Evolutionary conservation across 306 rosid species (phyloP).

Genomic region (Dalbergia cultrata): DNA sequence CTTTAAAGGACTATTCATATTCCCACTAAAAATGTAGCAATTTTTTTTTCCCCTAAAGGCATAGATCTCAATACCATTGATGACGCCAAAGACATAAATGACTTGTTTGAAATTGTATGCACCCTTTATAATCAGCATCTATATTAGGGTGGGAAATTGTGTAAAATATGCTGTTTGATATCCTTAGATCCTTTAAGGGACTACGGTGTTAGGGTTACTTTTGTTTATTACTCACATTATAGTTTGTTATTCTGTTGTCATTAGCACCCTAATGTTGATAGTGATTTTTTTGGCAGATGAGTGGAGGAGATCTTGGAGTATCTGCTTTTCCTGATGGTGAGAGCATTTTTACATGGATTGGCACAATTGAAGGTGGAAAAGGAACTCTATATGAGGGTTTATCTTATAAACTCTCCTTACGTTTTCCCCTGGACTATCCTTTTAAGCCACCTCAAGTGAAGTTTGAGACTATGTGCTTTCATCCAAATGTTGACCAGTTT

Average conservation of each 20-base stretch:
- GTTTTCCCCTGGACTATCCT: slow-evolving; percentile 90
- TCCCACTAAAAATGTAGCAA: background rate
- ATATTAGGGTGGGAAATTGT: background rate
- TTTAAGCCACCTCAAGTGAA: slow-evolving; percentile 94
- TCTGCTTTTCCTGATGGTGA: slow-evolving; percentile 94
- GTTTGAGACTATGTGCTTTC: slow-evolving; percentile 97
- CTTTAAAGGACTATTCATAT: slow-evolving; percentile 1
- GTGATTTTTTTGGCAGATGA: slow-evolving; percentile 68
- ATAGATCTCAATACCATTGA: background rate
- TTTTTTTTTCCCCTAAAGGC: background rate
- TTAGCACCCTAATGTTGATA: background rate
- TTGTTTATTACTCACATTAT: background rate
- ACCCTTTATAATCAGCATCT: slow-evolving; percentile 9
- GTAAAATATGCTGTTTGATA: slow-evolving; percentile 9
- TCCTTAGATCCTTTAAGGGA: slow-evolving; percentile 18
- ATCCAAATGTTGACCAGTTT: slow-evolving; percentile 94
- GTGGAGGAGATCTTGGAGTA: slow-evolving; percentile 93
- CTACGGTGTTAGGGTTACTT: slow-evolving; percentile 16
- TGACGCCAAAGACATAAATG: background rate
- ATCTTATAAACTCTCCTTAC: slow-evolving; percentile 90
- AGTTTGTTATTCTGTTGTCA: slow-evolving; percentile 5
- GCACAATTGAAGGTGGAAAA: slow-evolving; percentile 97
- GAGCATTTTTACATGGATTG: slow-evolving; percentile 92
- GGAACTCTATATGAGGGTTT: slow-evolving; percentile 90
- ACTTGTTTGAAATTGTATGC: background rate